Conservation (phyloP, 768 basidiomycete species). For the Rhizopogon sp. region DNA sequence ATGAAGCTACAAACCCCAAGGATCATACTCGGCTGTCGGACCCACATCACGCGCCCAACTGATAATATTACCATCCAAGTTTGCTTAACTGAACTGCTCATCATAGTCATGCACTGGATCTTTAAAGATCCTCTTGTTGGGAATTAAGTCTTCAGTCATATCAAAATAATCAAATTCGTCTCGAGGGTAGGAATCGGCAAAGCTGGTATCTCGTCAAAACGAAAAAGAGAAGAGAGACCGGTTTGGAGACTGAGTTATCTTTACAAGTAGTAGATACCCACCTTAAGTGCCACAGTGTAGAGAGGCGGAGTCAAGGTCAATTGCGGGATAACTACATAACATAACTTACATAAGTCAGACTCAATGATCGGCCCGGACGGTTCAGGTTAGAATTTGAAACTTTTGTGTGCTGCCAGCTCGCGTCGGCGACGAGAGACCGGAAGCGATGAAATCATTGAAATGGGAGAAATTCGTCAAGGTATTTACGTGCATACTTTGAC, state of each 20-base stretch:
- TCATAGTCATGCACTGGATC: conserved; percentile 40
- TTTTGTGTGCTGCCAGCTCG: conserved; percentile 37
- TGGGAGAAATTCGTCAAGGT: conserved; percentile 77
- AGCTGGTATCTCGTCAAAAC: neutral
- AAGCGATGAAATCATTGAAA: conserved; percentile 51
- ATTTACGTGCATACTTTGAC: neutral
- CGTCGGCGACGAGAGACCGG: conserved; percentile 51
- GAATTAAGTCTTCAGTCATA: conserved; percentile 1
- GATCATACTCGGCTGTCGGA: conserved; percentile 22
- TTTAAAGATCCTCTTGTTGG: conserved; percentile 25
- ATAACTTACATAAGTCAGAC: too few relatives aligned
- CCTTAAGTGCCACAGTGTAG: too few relatives aligned
- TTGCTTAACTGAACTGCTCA: conserved; percentile 10
- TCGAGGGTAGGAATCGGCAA: neutral
- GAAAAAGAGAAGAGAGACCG: too few relatives aligned
- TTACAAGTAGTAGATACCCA: too few relatives aligned
- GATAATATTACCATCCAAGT: neutral
- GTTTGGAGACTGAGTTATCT: too few relatives aligned
- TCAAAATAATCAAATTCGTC: neutral
- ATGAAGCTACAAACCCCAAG: conserved; percentile 45
- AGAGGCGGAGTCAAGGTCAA: too few relatives aligned
- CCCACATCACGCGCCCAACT: neutral
- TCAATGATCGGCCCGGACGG: too few relatives aligned
- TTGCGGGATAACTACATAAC: too few relatives aligned
- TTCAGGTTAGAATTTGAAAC: too few relatives aligned